These are phyloP conservation scores for Plantago coronopus DNA, from an alignment of 305 asterid genomes.

Conservation along the genomic window DNA sequence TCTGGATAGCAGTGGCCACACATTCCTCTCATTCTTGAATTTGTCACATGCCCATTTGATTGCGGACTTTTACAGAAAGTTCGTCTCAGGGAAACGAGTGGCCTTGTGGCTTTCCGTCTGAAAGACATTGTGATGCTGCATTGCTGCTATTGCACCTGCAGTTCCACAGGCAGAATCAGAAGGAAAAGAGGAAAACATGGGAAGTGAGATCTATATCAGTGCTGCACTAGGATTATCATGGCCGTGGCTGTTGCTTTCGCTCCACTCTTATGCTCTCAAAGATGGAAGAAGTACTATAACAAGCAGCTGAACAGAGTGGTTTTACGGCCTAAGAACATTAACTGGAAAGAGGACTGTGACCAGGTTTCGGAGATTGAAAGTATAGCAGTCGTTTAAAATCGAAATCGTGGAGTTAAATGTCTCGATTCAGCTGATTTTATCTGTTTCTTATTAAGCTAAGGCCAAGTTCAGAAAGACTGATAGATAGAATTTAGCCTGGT, in stretches of 20 bases:
- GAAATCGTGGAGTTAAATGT: too few species aligned
- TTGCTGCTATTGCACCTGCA: conserved; percentile 8
- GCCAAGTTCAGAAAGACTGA: too few species aligned
- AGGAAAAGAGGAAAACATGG: neutral
- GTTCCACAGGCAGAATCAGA: conserved; percentile 4
- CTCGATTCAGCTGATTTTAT: conserved; percentile 17
- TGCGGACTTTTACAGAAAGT: conserved; percentile 36
- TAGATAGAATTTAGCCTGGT: too few species aligned
- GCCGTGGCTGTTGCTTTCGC: neutral
- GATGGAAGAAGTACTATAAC: conserved; percentile 6
- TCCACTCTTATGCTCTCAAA: neutral
- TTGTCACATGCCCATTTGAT: conserved; percentile 37
- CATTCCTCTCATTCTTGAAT: conserved; percentile 45
- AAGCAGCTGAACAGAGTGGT: neutral
- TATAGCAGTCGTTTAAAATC: too few species aligned
- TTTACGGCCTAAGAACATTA: neutral
- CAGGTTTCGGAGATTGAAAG: neutral
- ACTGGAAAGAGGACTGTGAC: neutral
- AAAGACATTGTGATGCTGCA: conserved; percentile 31
- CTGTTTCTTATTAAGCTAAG: too few species aligned
- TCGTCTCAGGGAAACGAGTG: conserved; percentile 43
- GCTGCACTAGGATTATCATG: conserved; percentile 3
- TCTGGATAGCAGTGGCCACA: conserved; percentile 32
- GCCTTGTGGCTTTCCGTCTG: conserved; percentile 49
- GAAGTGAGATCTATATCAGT: neutral